A percentile compares a stretch with the other conserved stretches of the same genome.
Conservation (phyloP, 257 asterid species). For the Nicotiana tomentosiformis region DNA sequence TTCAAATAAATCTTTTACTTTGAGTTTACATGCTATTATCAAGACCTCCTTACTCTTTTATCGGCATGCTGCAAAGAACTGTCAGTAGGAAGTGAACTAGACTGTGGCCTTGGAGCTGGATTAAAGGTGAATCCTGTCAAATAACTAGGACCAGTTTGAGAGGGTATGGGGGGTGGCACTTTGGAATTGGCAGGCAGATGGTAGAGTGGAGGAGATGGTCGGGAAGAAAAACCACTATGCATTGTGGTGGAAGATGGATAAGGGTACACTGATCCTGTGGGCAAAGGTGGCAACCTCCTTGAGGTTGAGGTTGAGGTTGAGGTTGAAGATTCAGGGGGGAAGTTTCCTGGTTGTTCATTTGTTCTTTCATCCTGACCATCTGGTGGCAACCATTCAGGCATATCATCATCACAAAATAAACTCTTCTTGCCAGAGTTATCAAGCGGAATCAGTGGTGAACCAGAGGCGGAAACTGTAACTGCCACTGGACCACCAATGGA, state of each 20-base stretch:
- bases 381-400: constrained; percentile 31
- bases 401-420: constrained; percentile 20
- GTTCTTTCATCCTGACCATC: background rate
- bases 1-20: background rate
- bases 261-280: constrained; percentile 1
- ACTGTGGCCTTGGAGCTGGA: background rate
- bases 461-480: background rate
- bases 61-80: constrained; percentile 2
- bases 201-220: background rate
- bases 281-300: background rate
- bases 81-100: constrained; percentile 1
- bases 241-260: background rate
- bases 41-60: constrained; percentile 12
- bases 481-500: constrained; percentile 3
- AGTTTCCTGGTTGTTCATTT: background rate
- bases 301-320: background rate
- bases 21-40: background rate
- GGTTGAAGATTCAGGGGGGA: background rate
- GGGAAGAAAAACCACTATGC: background rate
- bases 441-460: background rate
- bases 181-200: constrained; percentile 4
- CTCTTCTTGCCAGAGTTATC: constrained; percentile 10
- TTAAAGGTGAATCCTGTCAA: constrained; percentile 10
- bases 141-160: constrained; percentile 8
- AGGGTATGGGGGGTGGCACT: constrained; percentile 8